Evolutionary conservation across 495 filamentous ascomycete species (phyloP).

Genomic region (Penicillium herquei): DNA sequence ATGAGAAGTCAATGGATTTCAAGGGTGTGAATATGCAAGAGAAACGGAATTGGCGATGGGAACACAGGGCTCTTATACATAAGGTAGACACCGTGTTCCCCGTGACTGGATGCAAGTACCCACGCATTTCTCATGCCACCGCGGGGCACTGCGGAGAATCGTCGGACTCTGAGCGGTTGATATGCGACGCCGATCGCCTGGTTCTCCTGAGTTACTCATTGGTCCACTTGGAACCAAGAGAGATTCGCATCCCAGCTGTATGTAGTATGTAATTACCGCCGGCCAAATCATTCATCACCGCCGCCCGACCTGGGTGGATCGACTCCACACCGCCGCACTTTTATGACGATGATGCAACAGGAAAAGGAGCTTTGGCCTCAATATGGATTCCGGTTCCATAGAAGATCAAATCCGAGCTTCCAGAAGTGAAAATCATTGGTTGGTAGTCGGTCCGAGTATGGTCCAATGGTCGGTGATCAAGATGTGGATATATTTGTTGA

Average conservation of each 20-base stretch:
- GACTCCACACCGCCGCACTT: constrained; percentile 9
- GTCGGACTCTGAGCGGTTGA: constrained; percentile 12
- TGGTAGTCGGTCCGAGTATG: background rate
- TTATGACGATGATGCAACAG: constrained; percentile 10
- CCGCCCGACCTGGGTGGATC: constrained; percentile 10
- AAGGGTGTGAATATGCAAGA: background rate
- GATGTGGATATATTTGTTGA: background rate
- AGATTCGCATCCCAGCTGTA: background rate
- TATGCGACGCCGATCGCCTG: constrained; percentile 10
- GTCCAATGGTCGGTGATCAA: background rate
- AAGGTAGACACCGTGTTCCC: constrained; percentile 3
- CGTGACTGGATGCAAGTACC: background rate
- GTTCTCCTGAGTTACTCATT: background rate
- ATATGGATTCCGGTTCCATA: background rate
- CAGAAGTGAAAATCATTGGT: background rate
- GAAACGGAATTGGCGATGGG: background rate
- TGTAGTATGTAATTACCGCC: background rate
- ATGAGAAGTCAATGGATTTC: background rate
- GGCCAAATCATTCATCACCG: constrained; percentile 11
- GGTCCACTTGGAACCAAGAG: background rate
- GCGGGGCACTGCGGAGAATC: constrained; percentile 31
- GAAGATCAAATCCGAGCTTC: background rate
- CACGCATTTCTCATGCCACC: constrained; percentile 18
- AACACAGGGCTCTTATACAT: background rate
- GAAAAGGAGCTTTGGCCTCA: background rate